Percentiles rank a stretch among this genome's conserved stretches.
Conservation (phyloP, 192 early-diverging fungal genomes). For the Backusella macrospora region DNA sequence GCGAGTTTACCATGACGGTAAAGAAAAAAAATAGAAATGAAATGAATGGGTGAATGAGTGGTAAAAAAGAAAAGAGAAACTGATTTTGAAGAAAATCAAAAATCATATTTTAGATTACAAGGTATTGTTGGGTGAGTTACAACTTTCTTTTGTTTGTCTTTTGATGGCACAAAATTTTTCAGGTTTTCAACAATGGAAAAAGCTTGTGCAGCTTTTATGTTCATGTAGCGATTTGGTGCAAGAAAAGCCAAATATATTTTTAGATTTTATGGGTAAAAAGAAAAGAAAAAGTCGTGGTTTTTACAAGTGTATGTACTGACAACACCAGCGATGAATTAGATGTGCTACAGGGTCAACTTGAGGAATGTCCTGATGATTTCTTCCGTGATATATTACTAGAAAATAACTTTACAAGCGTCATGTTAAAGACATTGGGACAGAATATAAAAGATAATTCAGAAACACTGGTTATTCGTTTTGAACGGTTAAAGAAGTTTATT, state of each 20-base stretch:
- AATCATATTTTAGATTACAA: conserved; percentile 40
- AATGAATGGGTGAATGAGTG: too few relatives aligned
- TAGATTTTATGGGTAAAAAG: conserved; percentile 55
- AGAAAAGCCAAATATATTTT: conserved; percentile 49
- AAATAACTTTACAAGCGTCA: conserved; percentile 61
- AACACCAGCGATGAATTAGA: conserved; percentile 34
- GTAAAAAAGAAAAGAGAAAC: background rate
- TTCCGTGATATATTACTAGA: conserved; percentile 66
- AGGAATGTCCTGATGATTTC: conserved; percentile 73
- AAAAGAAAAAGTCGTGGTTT: background rate
- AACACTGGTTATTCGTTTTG: conserved; percentile 11
- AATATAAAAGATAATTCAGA: conserved; percentile 10
- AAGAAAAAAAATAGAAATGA: background rate
- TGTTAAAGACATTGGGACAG: conserved; percentile 39
- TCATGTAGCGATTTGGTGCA: conserved; percentile 62
- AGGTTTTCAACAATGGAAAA: conserved; percentile 89
- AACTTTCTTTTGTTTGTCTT: conserved; percentile 80
- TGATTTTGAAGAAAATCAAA: background rate
- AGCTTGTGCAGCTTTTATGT: conserved; percentile 71
- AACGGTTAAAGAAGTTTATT: conserved; percentile 22
- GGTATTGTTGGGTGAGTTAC: conserved; percentile 76
- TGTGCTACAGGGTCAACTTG: conserved; percentile 58
- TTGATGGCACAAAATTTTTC: conserved; percentile 82
- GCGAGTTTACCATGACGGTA: conserved; percentile 50
- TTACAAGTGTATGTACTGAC: background rate